A percentile compares a stretch with the other conserved stretches of the same genome.
Evolutionary conservation across 129 eudicot genomes (phyloP).

Genomic region (Centaurea solstitialis): DNA sequence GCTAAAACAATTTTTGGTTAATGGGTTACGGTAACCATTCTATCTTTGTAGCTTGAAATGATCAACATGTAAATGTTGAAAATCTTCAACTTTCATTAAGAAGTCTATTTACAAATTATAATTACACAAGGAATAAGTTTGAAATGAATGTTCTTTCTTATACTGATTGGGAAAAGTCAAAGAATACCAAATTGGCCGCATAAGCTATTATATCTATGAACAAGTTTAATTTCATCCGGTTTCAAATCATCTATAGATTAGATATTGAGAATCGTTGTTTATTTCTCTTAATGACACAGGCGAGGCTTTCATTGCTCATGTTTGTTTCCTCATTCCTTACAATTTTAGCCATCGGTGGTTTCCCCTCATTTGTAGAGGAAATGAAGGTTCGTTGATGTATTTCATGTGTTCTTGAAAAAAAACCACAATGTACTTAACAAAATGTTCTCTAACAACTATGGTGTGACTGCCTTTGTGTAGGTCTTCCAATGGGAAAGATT

Average conservation of each 20-base stretch:
- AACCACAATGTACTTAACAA: neutral
- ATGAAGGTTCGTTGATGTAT: conserved; percentile 53
- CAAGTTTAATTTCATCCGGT: neutral
- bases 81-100: no score
- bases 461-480: conserved; percentile 19
- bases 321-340: conserved; percentile 70
- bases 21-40: no score
- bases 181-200: neutral
- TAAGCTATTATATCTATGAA: no score
- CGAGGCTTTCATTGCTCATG: conserved; percentile 64
- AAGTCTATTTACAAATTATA: neutral
- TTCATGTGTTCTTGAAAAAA: neutral
- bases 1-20: neutral
- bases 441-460: neutral
- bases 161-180: neutral
- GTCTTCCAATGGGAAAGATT: conserved; percentile 58
- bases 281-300: conserved; percentile 41
- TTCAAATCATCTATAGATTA: neutral
- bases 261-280: neutral
- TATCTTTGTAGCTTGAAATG: no score
- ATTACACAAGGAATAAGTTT: neutral
- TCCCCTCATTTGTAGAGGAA: conserved; percentile 89
- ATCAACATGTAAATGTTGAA: no score
- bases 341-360: conserved; percentile 77
- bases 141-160: neutral